Conservation (phyloP, 148 eudicot genomes). For the Vaccinium darrowii region DNA sequence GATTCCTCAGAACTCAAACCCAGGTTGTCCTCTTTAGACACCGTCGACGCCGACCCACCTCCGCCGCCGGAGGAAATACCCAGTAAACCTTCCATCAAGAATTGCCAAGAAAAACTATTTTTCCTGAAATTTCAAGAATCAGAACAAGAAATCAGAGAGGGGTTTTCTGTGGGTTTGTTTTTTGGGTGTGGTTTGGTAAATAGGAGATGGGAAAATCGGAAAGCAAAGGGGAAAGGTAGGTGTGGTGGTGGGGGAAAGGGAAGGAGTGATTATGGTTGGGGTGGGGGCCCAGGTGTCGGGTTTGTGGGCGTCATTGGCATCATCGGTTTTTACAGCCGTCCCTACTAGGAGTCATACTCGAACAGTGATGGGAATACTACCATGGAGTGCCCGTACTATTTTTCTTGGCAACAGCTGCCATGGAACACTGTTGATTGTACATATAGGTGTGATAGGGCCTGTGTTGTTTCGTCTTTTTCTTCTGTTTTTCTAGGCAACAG, state of each 20-base stretch:
- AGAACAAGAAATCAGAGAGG: background rate
- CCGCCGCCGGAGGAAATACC: slow-evolving; percentile 24
- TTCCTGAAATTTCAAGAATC: background rate
- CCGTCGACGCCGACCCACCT: slow-evolving; percentile 50
- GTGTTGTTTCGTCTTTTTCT: background rate
- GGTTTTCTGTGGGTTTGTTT: background rate
- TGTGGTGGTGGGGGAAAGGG: slow-evolving; percentile 36
- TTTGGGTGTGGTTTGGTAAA: background rate
- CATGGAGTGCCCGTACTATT: background rate
- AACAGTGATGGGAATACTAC: background rate
- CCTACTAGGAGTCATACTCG: background rate
- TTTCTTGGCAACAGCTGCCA: background rate
- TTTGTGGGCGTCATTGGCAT: slow-evolving; percentile 27
- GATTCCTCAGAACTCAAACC: slow-evolving; percentile 46
- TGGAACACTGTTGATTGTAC: background rate
- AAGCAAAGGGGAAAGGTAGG: slow-evolving; percentile 2
- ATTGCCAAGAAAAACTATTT: background rate
- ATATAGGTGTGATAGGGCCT: background rate
- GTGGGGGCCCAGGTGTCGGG: slow-evolving; percentile 47
- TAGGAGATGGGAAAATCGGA: background rate
- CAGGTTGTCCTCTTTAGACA: slow-evolving; percentile 44
- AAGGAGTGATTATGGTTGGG: slow-evolving; percentile 34
- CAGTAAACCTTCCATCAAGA: slow-evolving; percentile 18
- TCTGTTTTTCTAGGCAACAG: background rate
- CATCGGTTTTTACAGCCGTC: slow-evolving; percentile 19